Percentiles rank a stretch among this genome's conserved stretches.
phyloP scores from a whole-genome alignment of 306 rosid species.

The Medicago lupulina region DNA sequence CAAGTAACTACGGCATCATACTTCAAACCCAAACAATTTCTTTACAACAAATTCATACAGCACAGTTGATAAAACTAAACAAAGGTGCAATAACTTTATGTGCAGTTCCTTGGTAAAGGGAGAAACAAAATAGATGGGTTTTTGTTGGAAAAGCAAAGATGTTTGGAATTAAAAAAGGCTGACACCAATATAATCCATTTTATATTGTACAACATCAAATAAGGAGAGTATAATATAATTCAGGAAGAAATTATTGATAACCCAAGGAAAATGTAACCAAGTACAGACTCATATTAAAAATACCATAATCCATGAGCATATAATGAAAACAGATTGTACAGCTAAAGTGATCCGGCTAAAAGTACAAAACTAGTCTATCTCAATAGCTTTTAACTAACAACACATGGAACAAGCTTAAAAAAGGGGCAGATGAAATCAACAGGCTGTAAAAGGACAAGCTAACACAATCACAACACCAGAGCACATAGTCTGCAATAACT shows the following conservation, averaged over 20 bases:
- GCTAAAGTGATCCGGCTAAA: conserved; percentile 37
- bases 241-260: conserved; percentile 33
- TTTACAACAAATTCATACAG: conserved; percentile 1
- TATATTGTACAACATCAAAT: conserved; percentile 19
- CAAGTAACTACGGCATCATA: background rate
- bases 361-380: conserved; percentile 47
- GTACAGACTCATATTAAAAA: conserved; percentile 28
- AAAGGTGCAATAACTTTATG: background rate
- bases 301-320: conserved; percentile 26
- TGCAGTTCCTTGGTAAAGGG: background rate
- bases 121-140: conserved; percentile 6
- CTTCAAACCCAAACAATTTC: background rate
- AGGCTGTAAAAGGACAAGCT: conserved; percentile 70
- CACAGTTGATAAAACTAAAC: background rate
- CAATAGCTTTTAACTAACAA: conserved; percentile 43
- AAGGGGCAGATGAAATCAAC: conserved; percentile 59
- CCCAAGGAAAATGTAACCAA: conserved; percentile 32
- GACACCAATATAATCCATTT: background rate
- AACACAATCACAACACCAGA: conserved; percentile 90
- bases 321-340: conserved; percentile 30
- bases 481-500: conserved; percentile 89
- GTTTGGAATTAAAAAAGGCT: background rate
- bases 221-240: background rate
- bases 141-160: background rate
- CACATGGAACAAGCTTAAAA: conserved; percentile 42